Conservation (phyloP, 768 basidiomycete genomes). For the Calvatia gigantea region DNA sequence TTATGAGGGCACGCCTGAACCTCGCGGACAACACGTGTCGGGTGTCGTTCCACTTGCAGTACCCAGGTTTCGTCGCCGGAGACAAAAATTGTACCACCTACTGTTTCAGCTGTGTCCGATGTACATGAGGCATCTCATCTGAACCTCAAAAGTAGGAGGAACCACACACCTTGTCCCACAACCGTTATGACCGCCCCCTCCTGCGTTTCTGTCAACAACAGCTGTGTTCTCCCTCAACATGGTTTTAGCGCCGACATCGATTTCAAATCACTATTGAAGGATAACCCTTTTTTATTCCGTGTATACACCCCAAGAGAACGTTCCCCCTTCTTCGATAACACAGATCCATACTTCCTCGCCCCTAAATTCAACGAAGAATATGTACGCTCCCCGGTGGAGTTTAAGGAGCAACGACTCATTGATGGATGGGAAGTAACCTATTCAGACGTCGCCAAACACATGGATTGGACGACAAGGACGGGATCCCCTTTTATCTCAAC, state of each 20-base stretch:
- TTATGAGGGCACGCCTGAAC: conserved; percentile 1
- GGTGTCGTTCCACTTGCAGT: conserved; percentile 10
- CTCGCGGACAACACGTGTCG: conserved; percentile 29
- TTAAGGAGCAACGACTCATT: conserved; percentile 20
- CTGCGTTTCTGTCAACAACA: conserved; percentile 21
- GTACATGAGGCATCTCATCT: conserved; percentile 28
- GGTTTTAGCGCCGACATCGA: conserved; percentile 64
- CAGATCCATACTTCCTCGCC: conserved; percentile 67
- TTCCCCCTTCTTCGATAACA: conserved; percentile 48
- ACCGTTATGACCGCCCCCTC: conserved; percentile 25
- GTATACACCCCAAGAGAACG: conserved; percentile 71
- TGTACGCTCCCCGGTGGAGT: conserved; percentile 29
- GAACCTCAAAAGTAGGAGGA: conserved; percentile 12
- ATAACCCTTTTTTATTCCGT: conserved; percentile 76
- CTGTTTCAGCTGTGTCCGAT: conserved; percentile 27
- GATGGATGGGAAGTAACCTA: conserved; percentile 43
- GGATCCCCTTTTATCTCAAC: conserved; percentile 70
- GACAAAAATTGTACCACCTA: neutral
- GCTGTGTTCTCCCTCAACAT: conserved; percentile 57
- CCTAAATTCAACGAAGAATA: conserved; percentile 57
- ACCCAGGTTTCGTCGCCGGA: neutral
- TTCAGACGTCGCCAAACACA: conserved; percentile 60
- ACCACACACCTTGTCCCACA: neutral
- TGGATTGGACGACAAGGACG: conserved; percentile 76
- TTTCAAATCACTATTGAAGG: conserved; percentile 56